Evolutionary conservation across 805 yeast genomes (phyloP).

Genomic region (Candida nonsorbophila): DNA sequence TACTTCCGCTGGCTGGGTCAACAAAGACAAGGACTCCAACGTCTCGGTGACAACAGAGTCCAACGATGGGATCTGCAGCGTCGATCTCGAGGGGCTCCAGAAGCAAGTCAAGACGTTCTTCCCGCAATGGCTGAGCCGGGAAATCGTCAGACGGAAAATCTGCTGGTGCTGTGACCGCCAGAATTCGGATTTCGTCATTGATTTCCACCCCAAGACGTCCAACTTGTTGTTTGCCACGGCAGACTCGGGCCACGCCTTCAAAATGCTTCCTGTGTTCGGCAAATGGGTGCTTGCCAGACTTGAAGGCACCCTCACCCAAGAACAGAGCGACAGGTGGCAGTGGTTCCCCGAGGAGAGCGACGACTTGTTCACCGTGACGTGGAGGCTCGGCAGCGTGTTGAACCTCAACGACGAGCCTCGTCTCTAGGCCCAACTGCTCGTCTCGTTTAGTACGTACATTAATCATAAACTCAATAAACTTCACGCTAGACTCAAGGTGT

Average conservation of each 20-base stretch:
- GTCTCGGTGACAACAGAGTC: conserved; percentile 8
- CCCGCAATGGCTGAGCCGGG: conserved; percentile 5
- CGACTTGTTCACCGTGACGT: conserved; percentile 6
- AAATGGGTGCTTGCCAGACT: conserved; percentile 10
- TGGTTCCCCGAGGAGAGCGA: conserved; percentile 5
- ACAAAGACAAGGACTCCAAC: background rate
- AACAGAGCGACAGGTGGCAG: conserved; percentile 5
- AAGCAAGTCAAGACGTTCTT: conserved; percentile 6
- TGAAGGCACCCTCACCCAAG: conserved; percentile 4
- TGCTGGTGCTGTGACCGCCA: conserved; percentile 31
- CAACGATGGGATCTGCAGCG: conserved; percentile 7
- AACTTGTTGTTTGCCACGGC: conserved; percentile 31
- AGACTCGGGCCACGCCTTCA: conserved; percentile 36
- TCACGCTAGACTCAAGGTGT: conserved; percentile 34
- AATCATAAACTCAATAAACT: no score
- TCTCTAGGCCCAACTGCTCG: no score
- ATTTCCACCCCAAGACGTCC: conserved; percentile 21
- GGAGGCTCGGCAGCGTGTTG: conserved; percentile 9
- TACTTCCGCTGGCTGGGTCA: conserved; percentile 8
- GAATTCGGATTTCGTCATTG: conserved; percentile 28
- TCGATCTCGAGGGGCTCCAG: conserved; percentile 5
- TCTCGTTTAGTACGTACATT: no score
- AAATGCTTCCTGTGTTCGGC: conserved; percentile 31
- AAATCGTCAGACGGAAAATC: conserved; percentile 8
- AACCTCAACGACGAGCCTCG: conserved; percentile 3